Base-by-base conservation (phyloP, 2,329 filamentous ascomycete species). In the Penicillium psychrosexuale region DNA sequence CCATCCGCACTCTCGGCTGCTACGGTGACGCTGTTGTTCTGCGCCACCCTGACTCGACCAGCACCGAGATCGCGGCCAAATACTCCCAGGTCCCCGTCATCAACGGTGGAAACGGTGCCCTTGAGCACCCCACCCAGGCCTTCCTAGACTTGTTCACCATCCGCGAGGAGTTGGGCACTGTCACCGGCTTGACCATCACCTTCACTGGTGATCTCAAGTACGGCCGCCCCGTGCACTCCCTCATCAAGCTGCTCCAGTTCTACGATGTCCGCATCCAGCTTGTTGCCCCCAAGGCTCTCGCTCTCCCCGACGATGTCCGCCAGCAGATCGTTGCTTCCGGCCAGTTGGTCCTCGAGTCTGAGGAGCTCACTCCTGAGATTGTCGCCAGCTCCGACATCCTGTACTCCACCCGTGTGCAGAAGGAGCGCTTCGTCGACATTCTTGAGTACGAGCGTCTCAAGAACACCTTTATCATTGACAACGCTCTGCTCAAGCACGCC, bases 81-180 rank as follows among this genome's bases (percentile, higher is more conserved):
- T 96, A 88, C 78, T 91, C 90, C 40, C 86, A 88, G 15, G 90
- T 97, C 0, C 94, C 94, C 1, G 86, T 99, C 69, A 93, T 99
- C 81, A 99, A 99, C 72, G 94, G 91, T 61, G 94, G 94, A 47
- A 99, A 99, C 72, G 94, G 94, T 61, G 91, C 89, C 76, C 87
- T 90, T 66, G 94, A 99, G 78, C 94, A 99, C 77, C 94, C 94
- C 0, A 99, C 94, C 0, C 94, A 99, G 77, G 94, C 94, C 0
- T 94, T 99, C 82, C 81, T 99, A 22, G 94, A 99, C 69, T 87
- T 99, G 55, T 99, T 97, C 80, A 97, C 94, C 51, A 99, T 99
- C 69, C 90, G 94, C 64, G 94, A 99, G 76, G 94, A 99, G 75
- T 82, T 97, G 8, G 94, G 94, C 61, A 97, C 92, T 0, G 93